These are phyloP conservation scores for Metarhizium brunneum DNA, from an alignment of 2,329 filamentous ascomycete species.

Conservation along the genomic window DNA sequence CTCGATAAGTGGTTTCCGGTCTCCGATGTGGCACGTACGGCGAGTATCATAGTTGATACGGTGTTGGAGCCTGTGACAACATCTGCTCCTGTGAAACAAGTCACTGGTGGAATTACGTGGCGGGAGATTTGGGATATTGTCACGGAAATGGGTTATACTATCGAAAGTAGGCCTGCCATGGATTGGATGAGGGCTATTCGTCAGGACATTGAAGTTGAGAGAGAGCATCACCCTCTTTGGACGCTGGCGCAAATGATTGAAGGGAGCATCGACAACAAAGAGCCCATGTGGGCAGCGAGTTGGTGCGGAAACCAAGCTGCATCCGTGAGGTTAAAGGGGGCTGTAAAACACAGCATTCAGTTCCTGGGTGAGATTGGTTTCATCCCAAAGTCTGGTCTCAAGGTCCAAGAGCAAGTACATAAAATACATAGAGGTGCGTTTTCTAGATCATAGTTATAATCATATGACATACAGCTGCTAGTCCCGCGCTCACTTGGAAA, in stretches of 20 bases:
- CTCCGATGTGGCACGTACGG: constrained; percentile 7
- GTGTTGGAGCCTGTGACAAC: neutral
- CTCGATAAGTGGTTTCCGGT: constrained; percentile 2
- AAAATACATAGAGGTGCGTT: too few species aligned
- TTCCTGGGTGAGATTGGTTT: neutral
- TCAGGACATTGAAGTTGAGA: constrained; percentile 1
- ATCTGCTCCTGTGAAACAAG: neutral
- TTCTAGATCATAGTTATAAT: too few species aligned
- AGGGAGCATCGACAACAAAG: neutral
- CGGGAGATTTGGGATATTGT: constrained; percentile 4
- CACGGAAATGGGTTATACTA: neutral
- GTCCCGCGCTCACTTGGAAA: too few species aligned
- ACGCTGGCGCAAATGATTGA: constrained; percentile 4
- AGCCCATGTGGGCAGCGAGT: neutral
- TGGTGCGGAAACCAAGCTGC: neutral
- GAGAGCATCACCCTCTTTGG: constrained; percentile 7
- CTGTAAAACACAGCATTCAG: too few species aligned
- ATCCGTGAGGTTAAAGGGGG: too few species aligned
- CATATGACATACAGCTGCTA: too few species aligned
- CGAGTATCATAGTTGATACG: constrained; percentile 5
- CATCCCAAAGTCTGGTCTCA: neutral
- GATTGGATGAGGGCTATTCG: constrained; percentile 1
- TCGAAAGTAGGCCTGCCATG: neutral
- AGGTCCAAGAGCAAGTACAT: too few species aligned
- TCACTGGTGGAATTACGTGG: constrained; percentile 4